These are phyloP conservation scores for Quercus robur DNA, from an alignment of 306 rosid genomes.

Conservation along the genomic window DNA sequence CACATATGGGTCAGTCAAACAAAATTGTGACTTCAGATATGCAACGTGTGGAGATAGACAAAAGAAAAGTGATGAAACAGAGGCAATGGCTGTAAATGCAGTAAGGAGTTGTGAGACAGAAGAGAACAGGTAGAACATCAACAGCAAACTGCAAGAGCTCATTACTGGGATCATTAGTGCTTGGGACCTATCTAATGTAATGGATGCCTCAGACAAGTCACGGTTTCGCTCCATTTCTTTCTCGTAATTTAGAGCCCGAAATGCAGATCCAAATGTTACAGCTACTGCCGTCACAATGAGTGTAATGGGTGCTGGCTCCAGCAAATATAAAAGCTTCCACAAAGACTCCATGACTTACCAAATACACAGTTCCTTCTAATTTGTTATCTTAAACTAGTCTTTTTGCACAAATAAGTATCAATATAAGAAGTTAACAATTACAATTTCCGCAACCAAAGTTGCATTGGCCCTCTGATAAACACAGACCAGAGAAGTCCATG, in stretches of 20 bases:
- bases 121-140: slow-evolving; percentile 97
- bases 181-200: slow-evolving; percentile 85
- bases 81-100: slow-evolving; percentile 84
- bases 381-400: slow-evolving; percentile 22
- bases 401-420: slow-evolving; percentile 12
- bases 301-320: slow-evolving; percentile 85
- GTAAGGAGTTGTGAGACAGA: slow-evolving; percentile 92
- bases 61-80: slow-evolving; percentile 82
- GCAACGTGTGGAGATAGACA: slow-evolving; percentile 72
- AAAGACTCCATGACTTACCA: slow-evolving; percentile 66
- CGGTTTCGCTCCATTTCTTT: slow-evolving; percentile 95
- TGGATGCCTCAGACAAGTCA: slow-evolving; percentile 79
- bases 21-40: slow-evolving; percentile 62
- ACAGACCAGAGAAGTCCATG: slow-evolving; percentile 50
- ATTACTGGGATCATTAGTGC: slow-evolving; percentile 96
- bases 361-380: slow-evolving; percentile 1
- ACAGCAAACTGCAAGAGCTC: slow-evolving; percentile 93
- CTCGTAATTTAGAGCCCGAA: slow-evolving; percentile 88
- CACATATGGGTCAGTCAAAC: slow-evolving; percentile 85
- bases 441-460: slow-evolving; percentile 45
- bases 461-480: slow-evolving; percentile 41
- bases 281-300: slow-evolving; percentile 86
- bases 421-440: slow-evolving; percentile 3
- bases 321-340: slow-evolving; percentile 77
- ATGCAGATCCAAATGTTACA: slow-evolving; percentile 93